Percentiles rank a stretch among this genome's conserved stretches.
These are phyloP conservation scores for Alectoria sarmentosa DNA, from an alignment of 495 filamentous ascomycete genomes.

Conservation along the genomic window DNA sequence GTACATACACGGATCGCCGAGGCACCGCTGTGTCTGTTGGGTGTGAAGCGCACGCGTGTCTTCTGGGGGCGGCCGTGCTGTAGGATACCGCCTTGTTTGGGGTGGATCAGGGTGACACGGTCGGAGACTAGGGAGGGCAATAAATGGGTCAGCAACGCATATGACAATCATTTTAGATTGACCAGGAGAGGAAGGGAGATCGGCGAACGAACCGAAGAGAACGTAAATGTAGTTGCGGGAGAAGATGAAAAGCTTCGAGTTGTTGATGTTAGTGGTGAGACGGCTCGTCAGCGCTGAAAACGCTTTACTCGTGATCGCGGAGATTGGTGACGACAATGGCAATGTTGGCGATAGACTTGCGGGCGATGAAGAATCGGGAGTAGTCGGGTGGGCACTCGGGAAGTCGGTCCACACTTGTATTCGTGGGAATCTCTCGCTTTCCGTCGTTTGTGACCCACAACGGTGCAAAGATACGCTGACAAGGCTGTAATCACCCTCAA, in stretches of 20 bases:
- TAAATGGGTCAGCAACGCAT: background rate
- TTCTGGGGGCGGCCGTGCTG: background rate
- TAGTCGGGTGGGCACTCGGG: background rate
- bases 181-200: background rate
- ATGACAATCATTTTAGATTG: background rate
- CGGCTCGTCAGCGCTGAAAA: slow-evolving; percentile 1
- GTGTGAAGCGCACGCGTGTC: background rate
- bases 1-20: background rate
- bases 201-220: background rate
- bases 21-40: background rate
- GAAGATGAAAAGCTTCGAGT: slow-evolving; percentile 2
- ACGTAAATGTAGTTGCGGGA: background rate
- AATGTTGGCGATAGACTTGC: background rate
- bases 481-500: background rate
- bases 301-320: background rate
- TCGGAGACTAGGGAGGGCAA: background rate
- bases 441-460: background rate
- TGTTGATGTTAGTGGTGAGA: background rate
- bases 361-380: background rate
- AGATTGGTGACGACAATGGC: background rate
- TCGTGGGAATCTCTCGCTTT: background rate
- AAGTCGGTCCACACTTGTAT: background rate
- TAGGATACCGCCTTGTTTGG: background rate
- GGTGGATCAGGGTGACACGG: background rate
- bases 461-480: background rate